Conservation (phyloP, 140 eudicot species). For the Senecio squalidus region DNA sequence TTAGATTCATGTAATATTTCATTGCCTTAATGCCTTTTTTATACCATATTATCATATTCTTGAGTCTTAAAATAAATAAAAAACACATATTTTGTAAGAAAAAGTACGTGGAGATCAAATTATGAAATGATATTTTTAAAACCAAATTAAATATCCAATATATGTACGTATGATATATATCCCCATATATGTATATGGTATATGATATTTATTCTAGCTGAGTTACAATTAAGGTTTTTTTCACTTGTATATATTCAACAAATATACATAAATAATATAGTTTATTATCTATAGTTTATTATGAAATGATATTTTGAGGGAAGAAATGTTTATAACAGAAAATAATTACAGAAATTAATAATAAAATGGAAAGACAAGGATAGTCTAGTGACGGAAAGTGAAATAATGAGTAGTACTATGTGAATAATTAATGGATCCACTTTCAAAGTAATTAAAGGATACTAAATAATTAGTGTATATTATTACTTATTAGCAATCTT, state of each 20-base stretch:
- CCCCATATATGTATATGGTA: no score
- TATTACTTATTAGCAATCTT: neutral
- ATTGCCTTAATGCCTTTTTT: neutral
- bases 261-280: no score
- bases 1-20: neutral
- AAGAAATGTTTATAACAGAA: neutral
- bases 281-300: neutral
- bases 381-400: conserved; percentile 21
- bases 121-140: no score
- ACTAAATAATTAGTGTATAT: neutral
- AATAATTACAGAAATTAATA: neutral
- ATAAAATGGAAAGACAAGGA: conserved; percentile 11
- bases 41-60: neutral
- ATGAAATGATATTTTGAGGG: neutral
- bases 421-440: neutral
- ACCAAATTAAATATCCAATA: no score
- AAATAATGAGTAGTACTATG: conserved; percentile 17
- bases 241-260: no score
- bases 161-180: no score
- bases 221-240: no score
- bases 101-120: no score
- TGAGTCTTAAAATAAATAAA: no score
- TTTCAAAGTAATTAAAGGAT: conserved; percentile 4
- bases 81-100: neutral
- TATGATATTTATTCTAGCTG: no score